These are phyloP conservation scores for Lentinula sp. DNA, from an alignment of 768 basidiomycete species.

Conservation along the genomic window DNA sequence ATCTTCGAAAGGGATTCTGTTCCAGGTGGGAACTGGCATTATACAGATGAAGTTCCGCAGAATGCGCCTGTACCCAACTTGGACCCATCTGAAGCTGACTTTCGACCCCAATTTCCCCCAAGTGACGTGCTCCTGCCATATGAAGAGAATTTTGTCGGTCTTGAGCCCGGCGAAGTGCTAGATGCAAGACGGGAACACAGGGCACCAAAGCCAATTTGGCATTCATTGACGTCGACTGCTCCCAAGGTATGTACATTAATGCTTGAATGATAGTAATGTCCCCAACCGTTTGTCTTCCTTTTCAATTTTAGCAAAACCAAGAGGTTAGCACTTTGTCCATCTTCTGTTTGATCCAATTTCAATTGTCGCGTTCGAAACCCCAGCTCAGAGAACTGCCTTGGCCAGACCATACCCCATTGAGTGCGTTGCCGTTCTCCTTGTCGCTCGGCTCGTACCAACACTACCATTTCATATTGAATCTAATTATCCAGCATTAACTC, in stretches of 20 bases:
- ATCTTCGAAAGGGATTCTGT: slow-evolving; percentile 31
- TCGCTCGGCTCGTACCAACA: neutral
- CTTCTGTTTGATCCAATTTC: too few relatives aligned
- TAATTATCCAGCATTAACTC: slow-evolving; percentile 22
- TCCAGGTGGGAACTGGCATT: slow-evolving; percentile 38
- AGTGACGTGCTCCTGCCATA: slow-evolving; percentile 21
- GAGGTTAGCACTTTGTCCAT: slow-evolving; percentile 1
- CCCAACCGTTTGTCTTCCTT: neutral
- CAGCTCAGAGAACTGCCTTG: slow-evolving; percentile 26
- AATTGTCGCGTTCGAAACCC: neutral
- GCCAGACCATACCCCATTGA: slow-evolving; percentile 26
- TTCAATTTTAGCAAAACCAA: slow-evolving; percentile 6
- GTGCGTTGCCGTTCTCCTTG: slow-evolving; percentile 12
- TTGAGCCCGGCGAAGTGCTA: slow-evolving; percentile 12
- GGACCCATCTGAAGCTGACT: slow-evolving; percentile 26
- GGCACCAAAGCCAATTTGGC: slow-evolving; percentile 32
- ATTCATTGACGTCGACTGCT: slow-evolving; percentile 25
- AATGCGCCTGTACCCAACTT: slow-evolving; percentile 30
- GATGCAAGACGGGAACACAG: slow-evolving; percentile 22
- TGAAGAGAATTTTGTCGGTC: slow-evolving; percentile 18
- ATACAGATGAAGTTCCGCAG: slow-evolving; percentile 29
- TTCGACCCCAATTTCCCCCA: slow-evolving; percentile 28
- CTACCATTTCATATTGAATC: neutral
- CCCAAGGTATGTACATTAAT: slow-evolving; percentile 21
- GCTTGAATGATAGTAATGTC: neutral